Base-by-base conservation (phyloP, 805 yeast genomes). In the Ogataea corticis region DNA sequence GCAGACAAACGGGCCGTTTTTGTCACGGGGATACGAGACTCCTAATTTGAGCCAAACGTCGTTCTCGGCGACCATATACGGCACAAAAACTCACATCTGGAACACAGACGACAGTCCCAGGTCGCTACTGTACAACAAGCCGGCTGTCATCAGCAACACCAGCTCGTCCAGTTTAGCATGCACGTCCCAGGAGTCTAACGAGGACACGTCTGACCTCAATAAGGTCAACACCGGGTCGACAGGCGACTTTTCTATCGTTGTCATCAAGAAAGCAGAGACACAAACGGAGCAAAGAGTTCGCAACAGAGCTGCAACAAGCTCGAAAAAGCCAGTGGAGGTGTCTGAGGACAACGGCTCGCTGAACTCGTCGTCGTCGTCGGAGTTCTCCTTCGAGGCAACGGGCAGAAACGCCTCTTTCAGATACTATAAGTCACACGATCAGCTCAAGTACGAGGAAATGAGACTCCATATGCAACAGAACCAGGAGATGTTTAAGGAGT, bases 371-470 rank as follows among this genome's bases (percentile, higher is more conserved):
- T 44, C 51, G 7, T 63, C 68, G 1, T 61, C 68, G 1, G 50
- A 57, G 38, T 69, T 69, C 41, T 69, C 73, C 1, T 69, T 69
- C 32, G 65, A 62, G 41, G 60, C 58, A 2, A 54, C 61, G 5
- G 69, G 70, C 13, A 48, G 73, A 23, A 67, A 66, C 38, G 57
- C 70, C 0, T 68, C 72, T 4, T 59, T 69, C 14, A 63, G 61
- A 33, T 69, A 67, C 49, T 68, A 69, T 42, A 69, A 69, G 42
- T 62, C 67, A 7, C 43, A 49, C 13, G 67, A 61, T 30, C 69
- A 67, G 42, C 29, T 64, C 15, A 56, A 54, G 28, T 46, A 49
- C 33, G 68, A 64, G 46, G 55, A 57, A 23, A 47, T 48, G 27
- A 43, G 50, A 13, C 17, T 35, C 6, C 45, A 45, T 6, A 51